phyloP scores from a whole-genome alignment of 2,329 filamentous ascomycete genomes.

The Lomentospora prolificans region DNA sequence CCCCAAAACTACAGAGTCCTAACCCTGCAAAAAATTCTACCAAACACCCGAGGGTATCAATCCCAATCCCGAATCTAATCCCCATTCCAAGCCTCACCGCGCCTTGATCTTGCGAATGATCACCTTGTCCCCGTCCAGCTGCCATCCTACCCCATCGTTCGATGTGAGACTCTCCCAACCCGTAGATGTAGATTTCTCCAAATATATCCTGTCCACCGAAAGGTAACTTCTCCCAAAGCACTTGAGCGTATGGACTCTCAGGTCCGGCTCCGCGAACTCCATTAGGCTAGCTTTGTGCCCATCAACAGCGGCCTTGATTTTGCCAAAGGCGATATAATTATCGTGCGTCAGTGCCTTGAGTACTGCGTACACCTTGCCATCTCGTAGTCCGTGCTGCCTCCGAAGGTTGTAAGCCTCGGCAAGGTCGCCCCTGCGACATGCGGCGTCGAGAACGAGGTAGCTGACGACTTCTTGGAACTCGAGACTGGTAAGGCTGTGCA shows the following conservation, averaged over 20 bases:
- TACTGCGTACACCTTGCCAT: conserved; percentile 58
- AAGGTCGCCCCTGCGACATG: conserved; percentile 71
- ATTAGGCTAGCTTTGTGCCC: conserved; percentile 71
- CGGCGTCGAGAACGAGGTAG: conserved; percentile 79
- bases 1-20: not conserved
- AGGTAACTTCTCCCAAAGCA: conserved; percentile 79
- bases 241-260: conserved; percentile 71
- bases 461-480: conserved; percentile 71
- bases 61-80: not conserved
- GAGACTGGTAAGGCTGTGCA: conserved; percentile 56
- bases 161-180: conserved; percentile 63
- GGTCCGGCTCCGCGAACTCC: conserved; percentile 67
- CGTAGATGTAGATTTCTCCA: conserved; percentile 59
- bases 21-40: not conserved
- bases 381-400: conserved; percentile 49
- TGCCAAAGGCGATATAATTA: conserved; percentile 74
- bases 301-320: conserved; percentile 61
- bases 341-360: conserved; percentile 66
- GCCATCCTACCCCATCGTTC: conserved; percentile 74
- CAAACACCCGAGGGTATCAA: conserved; percentile 5
- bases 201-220: conserved; percentile 54
- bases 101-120: conserved; percentile 57
- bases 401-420: conserved; percentile 62
- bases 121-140: conserved; percentile 61
- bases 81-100: conserved; percentile 17